phyloP scores from a whole-genome alignment of 2,329 filamentous ascomycete genomes.

The Beauveria sp. region DNA sequence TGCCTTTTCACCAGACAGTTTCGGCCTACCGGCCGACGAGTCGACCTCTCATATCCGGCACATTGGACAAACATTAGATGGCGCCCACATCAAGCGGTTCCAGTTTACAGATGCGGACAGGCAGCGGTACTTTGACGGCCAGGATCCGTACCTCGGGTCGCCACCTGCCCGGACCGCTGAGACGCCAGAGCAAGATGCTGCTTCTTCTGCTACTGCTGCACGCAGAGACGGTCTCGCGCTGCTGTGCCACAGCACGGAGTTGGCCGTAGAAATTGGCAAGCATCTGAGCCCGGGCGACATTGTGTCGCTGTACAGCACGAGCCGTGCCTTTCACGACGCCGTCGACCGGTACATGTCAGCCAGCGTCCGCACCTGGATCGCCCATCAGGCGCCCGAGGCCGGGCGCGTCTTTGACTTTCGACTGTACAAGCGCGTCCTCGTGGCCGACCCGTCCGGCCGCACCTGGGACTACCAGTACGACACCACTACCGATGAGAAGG shows the following conservation, averaged over 20 bases:
- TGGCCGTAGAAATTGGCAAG: constrained; percentile 48
- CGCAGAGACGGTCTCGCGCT: constrained; percentile 36
- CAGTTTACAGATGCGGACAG: constrained; percentile 22
- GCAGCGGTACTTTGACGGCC: constrained; percentile 22
- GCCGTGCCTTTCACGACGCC: constrained; percentile 52
- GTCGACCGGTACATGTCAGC: constrained; percentile 53
- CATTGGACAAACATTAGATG: constrained; percentile 2
- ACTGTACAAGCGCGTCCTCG: constrained; percentile 49
- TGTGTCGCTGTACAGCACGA: constrained; percentile 57
- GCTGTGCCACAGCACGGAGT: constrained; percentile 38
- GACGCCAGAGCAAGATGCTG: constrained; percentile 7
- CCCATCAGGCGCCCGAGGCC: constrained; percentile 46
- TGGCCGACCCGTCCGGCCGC: constrained; percentile 50
- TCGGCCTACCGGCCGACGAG: background rate
- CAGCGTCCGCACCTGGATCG: constrained; percentile 49
- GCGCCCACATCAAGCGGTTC: constrained; percentile 19
- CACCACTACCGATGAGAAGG: background rate
- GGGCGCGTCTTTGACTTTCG: constrained; percentile 52
- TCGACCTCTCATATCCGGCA: constrained; percentile 13
- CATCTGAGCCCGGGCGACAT: constrained; percentile 49
- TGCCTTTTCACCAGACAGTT: background rate
- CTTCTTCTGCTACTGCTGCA: background rate
- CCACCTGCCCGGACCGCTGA: too few species aligned
- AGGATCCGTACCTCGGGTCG: constrained; percentile 21
- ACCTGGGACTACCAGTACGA: constrained; percentile 24